These are phyloP conservation scores for Nannizziopsis arthrosporioides DNA, from an alignment of 2,329 filamentous ascomycete species.

Conservation along the genomic window DNA sequence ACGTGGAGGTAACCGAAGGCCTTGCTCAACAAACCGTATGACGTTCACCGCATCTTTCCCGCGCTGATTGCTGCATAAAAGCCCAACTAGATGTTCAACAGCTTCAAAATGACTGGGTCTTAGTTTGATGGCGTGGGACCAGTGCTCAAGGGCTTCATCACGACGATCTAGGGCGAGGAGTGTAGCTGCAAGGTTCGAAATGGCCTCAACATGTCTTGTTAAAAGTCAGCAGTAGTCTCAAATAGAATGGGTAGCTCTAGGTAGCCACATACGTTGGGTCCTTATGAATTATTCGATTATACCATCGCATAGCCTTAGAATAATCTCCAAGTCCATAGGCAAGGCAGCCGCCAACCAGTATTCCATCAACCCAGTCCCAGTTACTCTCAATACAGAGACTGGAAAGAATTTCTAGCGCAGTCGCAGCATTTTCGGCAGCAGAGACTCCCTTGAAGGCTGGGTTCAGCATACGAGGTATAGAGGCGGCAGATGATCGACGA, in stretches of 20 bases:
- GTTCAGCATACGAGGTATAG: conserved; percentile 26
- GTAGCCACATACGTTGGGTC: conserved; percentile 41
- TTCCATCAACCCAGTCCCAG: conserved; percentile 87
- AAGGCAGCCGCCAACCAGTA: conserved; percentile 80
- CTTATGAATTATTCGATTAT: conserved; percentile 44
- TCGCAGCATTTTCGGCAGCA: conserved; percentile 47
- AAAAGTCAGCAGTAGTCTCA: conserved; percentile 16
- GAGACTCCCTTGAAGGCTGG: conserved; percentile 28
- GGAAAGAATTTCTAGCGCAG: conserved; percentile 59
- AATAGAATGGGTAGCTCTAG: conserved; percentile 2
- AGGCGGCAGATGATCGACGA: conserved; percentile 25
- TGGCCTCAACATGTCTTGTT: conserved; percentile 72
- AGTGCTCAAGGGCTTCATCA: conserved; percentile 73
- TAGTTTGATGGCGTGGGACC: conserved; percentile 70
- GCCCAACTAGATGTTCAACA: conserved; percentile 81
- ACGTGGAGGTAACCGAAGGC: conserved; percentile 46
- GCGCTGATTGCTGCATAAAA: conserved; percentile 70
- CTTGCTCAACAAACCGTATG: conserved; percentile 71
- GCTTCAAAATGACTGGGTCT: conserved; percentile 87
- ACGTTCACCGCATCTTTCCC: conserved; percentile 75
- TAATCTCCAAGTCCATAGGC: conserved; percentile 83
- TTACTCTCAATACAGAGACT: conserved; percentile 65
- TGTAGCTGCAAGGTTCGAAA: conserved; percentile 85
- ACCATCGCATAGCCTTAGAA: conserved; percentile 49
- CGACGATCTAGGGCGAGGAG: conserved; percentile 71